phyloP scores from a whole-genome alignment of 2,329 filamentous ascomycete genomes.

The Diaporthe sp. region DNA sequence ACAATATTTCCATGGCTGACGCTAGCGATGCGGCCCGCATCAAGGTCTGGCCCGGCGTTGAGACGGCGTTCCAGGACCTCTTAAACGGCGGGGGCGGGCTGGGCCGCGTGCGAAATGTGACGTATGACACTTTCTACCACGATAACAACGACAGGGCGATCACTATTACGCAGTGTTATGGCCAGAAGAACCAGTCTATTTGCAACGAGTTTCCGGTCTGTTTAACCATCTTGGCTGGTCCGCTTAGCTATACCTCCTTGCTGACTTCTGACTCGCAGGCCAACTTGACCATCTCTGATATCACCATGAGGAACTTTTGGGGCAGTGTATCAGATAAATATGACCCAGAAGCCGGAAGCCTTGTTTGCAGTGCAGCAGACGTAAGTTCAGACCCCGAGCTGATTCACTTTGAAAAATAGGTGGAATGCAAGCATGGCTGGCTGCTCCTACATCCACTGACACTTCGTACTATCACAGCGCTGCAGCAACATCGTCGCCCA shows the following conservation, averaged over 20 bases:
- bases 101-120: conserved; percentile 48
- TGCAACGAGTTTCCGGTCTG: conserved; percentile 52
- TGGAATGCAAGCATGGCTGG: not conserved
- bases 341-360: conserved; percentile 4
- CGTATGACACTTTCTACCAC: conserved; percentile 71
- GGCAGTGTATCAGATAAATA: not conserved
- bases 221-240: not conserved
- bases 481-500: conserved; percentile 15
- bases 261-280: conserved; percentile 39
- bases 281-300: conserved; percentile 66
- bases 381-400: not conserved
- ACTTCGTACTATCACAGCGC: not conserved
- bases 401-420: not conserved
- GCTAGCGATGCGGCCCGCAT: conserved; percentile 70
- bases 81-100: conserved; percentile 37
- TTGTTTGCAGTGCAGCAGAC: conserved; percentile 17
- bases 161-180: conserved; percentile 74
- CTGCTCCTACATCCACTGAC: not conserved
- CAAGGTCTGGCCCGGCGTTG: conserved; percentile 72
- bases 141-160: conserved; percentile 73
- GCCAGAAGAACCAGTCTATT: conserved; percentile 50
- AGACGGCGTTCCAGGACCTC: conserved; percentile 29
- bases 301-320: conserved; percentile 68
- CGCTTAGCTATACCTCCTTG: too few species aligned
- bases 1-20: conserved; percentile 49